These are phyloP conservation scores for Hondaea fermentalgiana DNA, from an alignment of 108 stramenopile species.

Conservation along the genomic window DNA sequence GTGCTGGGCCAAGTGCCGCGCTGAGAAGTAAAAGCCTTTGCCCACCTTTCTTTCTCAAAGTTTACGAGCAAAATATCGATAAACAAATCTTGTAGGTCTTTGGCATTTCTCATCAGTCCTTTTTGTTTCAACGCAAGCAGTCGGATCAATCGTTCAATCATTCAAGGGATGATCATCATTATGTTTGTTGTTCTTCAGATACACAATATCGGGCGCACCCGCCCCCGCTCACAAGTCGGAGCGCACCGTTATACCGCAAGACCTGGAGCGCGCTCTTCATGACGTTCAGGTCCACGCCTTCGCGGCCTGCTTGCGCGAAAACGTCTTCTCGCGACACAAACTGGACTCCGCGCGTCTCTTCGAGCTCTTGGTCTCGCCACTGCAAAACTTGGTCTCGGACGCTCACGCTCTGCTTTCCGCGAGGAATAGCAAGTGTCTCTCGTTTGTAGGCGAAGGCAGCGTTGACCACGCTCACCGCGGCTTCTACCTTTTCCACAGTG, in stretches of 20 bases:
- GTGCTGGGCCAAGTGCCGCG: neutral
- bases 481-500: neutral
- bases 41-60: no score
- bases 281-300: neutral
- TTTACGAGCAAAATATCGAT: no score
- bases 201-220: neutral
- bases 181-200: no score
- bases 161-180: no score
- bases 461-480: neutral
- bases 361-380: slow-evolving; percentile 5
- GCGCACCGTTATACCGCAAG: neutral
- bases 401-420: neutral
- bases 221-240: neutral
- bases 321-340: neutral
- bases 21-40: neutral
- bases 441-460: neutral
- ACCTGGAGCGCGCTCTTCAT: neutral
- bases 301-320: neutral
- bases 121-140: no score
- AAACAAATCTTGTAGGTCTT: no score
- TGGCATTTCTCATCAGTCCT: no score
- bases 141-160: no score
- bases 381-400: neutral
- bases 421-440: neutral
- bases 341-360: neutral